phyloP scores from a whole-genome alignment of 2,329 filamentous ascomycete species.

The Clonostachys byssicola region DNA sequence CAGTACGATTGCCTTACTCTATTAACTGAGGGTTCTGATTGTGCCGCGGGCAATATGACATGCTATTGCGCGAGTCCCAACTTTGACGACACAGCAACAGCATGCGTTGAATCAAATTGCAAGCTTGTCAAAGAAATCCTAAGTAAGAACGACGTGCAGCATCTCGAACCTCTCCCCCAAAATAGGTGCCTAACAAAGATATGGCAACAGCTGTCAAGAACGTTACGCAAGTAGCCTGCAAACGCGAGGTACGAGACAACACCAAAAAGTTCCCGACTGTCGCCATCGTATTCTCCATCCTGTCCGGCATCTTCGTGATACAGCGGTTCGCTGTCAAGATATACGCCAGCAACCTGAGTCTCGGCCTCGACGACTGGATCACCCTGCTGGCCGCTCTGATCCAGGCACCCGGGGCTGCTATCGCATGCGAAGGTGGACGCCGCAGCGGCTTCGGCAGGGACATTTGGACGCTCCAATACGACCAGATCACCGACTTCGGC shows the following conservation, averaged over 20 bases:
- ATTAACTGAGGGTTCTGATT: no score
- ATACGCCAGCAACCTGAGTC: conserved; percentile 6
- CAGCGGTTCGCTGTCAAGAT: conserved; percentile 32
- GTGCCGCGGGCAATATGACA: no score
- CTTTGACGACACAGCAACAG: no score
- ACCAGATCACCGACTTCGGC: conserved; percentile 35
- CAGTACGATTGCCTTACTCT: no score
- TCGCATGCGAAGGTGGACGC: conserved; percentile 20
- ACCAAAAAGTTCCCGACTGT: conserved; percentile 24
- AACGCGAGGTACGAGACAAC: conserved; percentile 19
- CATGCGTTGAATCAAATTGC: no score
- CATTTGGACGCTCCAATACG: conserved; percentile 40
- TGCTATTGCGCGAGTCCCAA: no score
- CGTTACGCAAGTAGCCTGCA: conserved; percentile 16
- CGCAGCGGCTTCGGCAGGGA: conserved; percentile 42
- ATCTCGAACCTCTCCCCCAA: no score
- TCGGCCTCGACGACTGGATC: conserved; percentile 10
- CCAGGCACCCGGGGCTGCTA: conserved; percentile 13
- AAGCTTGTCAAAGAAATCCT: no score
- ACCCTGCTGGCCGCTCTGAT: conserved; percentile 4
- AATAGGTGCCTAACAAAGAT: no score
- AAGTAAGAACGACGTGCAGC: no score
- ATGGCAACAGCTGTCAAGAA: conserved; percentile 1
- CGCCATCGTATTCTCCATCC: conserved; percentile 20
- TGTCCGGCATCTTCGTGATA: conserved; percentile 32